These are phyloP conservation scores for Trichophyton schoenleinii DNA, from an alignment of 2,329 filamentous ascomycete species.

Conservation along the genomic window DNA sequence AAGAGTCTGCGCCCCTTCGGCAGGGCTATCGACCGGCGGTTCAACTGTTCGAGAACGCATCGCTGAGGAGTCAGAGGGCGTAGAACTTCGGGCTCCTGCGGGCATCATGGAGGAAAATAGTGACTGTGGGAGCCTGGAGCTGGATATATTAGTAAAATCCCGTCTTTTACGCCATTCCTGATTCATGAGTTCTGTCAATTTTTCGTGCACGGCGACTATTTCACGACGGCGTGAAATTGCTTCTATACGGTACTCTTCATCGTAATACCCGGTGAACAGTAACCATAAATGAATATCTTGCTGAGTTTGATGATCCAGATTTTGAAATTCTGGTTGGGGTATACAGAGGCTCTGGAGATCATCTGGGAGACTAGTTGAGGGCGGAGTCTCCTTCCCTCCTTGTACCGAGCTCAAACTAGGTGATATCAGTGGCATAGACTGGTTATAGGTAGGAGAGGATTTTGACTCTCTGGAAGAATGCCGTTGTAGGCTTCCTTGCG, in stretches of 20 bases:
- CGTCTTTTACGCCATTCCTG: slow-evolving; percentile 14
- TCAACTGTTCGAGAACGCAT: not conserved
- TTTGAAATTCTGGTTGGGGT: slow-evolving; percentile 9
- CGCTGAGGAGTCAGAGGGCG: not conserved
- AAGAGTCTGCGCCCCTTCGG: not conserved
- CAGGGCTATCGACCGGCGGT: not conserved
- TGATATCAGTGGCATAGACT: not conserved
- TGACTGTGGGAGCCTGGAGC: not conserved
- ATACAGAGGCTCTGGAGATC: not conserved
- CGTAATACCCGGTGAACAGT: slow-evolving; percentile 24
- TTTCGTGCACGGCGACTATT: slow-evolving; percentile 22
- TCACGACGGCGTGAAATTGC: slow-evolving; percentile 12
- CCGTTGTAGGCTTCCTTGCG: not conserved
- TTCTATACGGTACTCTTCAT: slow-evolving; percentile 22
- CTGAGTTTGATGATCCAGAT: slow-evolving; percentile 8
- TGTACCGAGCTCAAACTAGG: not conserved
- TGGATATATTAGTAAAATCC: slow-evolving; percentile 3
- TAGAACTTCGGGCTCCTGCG: not conserved
- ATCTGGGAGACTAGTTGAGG: not conserved
- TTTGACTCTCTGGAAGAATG: not conserved
- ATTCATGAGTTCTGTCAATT: slow-evolving; percentile 16
- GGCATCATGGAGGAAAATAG: not conserved
- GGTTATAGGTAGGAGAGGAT: not conserved
- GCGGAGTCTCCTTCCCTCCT: not conserved
- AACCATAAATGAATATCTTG: slow-evolving; percentile 27